phyloP scores from a whole-genome alignment of 805 yeast species.

The Metschnikowia santaceciliae region DNA sequence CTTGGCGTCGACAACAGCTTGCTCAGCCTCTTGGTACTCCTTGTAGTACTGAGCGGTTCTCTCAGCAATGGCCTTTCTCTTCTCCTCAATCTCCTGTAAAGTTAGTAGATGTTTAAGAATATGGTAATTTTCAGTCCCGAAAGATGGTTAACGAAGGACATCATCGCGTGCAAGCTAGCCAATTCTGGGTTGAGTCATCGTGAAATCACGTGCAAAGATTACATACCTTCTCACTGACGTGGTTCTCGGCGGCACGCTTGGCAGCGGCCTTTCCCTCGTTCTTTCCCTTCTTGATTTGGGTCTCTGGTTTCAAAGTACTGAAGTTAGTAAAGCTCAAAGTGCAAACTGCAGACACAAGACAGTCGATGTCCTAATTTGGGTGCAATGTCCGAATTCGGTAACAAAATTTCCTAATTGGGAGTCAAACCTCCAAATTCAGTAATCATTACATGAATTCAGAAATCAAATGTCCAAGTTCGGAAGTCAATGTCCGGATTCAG shows the following conservation, averaged over 20 bases:
- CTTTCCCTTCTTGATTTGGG: constrained; percentile 79
- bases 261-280: constrained; percentile 73
- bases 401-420: too few relatives aligned
- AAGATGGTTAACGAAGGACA: constrained; percentile 82
- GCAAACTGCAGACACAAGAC: background rate
- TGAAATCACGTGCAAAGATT: constrained; percentile 40
- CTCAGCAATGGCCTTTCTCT: constrained; percentile 72
- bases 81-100: constrained; percentile 41
- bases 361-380: too few relatives aligned
- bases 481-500: too few relatives aligned
- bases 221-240: constrained; percentile 76
- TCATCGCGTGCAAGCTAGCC: constrained; percentile 68
- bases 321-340: background rate
- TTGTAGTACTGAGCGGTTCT: constrained; percentile 96
- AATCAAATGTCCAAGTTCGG: too few relatives aligned
- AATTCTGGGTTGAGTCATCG: constrained; percentile 47
- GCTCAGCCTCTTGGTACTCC: constrained; percentile 91
- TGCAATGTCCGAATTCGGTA: too few relatives aligned
- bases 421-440: too few relatives aligned
- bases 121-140: constrained; percentile 64
- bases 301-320: constrained; percentile 70
- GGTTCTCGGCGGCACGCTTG: constrained; percentile 76
- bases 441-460: too few relatives aligned
- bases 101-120: constrained; percentile 5
- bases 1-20: constrained; percentile 80